A percentile compares a stretch with the other conserved stretches of the same genome.
phyloP scores from a whole-genome alignment of 306 rosid genomes.

The Geum urbanum region DNA sequence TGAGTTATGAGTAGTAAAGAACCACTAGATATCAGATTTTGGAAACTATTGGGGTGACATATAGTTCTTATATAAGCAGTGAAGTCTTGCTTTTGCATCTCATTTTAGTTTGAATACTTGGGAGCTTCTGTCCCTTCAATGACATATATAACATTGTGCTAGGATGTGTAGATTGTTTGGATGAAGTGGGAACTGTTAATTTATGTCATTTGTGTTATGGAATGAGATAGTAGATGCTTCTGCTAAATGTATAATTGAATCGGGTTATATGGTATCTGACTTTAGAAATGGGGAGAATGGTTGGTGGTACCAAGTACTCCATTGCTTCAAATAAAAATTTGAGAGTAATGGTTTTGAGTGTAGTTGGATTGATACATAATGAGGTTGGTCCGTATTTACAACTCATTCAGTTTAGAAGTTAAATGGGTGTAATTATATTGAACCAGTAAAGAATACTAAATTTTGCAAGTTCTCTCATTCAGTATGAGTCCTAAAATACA shows the following conservation, averaged over 20 bases:
- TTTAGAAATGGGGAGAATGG: not conserved
- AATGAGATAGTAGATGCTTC: not conserved
- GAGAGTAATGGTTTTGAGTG: not conserved
- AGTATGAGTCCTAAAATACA: not conserved
- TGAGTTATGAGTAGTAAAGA: not conserved
- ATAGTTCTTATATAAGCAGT: not conserved
- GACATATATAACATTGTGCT: not conserved
- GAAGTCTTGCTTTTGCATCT: not conserved
- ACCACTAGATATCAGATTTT: not conserved
- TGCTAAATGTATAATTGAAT: not conserved
- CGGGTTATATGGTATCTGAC: not conserved
- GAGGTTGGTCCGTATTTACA: not conserved
- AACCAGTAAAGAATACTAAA: not conserved
- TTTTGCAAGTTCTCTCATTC: not conserved
- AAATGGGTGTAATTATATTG: not conserved
- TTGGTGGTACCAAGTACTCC: not conserved
- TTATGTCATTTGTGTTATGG: not conserved
- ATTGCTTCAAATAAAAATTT: not conserved
- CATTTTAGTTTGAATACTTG: not conserved
- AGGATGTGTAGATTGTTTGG: not conserved
- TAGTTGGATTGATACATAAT: not conserved
- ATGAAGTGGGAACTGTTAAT: not conserved
- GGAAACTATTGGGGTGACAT: not conserved
- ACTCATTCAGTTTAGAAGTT: not conserved
- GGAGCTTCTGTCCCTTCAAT: not conserved